Conservation (phyloP, 1,139 yeast species). For the Diutina pseudorugosa region DNA sequence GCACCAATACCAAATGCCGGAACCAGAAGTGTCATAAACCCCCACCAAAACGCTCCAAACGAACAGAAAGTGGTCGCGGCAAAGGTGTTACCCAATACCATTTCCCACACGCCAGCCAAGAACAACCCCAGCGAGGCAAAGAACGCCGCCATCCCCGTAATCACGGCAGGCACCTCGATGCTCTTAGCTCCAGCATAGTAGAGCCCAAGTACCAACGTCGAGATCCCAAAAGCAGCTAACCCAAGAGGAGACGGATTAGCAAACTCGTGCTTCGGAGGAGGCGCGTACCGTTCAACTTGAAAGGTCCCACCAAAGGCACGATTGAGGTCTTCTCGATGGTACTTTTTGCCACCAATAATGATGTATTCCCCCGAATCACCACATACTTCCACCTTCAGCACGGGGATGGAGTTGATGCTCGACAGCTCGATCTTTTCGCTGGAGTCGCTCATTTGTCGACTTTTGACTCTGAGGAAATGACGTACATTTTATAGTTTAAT, state of each 20-base stretch:
- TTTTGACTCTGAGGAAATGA: too few relatives aligned
- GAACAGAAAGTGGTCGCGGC: constrained; percentile 25
- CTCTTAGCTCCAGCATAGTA: constrained; percentile 3
- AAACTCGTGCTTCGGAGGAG: constrained; percentile 2
- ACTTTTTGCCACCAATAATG: constrained; percentile 2
- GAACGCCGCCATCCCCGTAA: constrained; percentile 1
- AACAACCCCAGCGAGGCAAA: constrained; percentile 2
- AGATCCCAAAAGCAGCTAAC: constrained; percentile 1
- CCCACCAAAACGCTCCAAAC: constrained; percentile 27
- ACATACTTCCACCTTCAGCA: neutral
- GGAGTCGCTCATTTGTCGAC: neutral
- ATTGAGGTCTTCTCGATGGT: neutral
- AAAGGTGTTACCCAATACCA: constrained; percentile 18
- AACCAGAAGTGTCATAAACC: constrained; percentile 23
- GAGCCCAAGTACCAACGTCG: neutral
- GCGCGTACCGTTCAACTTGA: neutral
- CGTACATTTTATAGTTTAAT: neutral
- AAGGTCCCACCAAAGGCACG: constrained; percentile 3
- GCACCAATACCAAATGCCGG: constrained; percentile 20
- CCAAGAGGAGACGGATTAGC: constrained; percentile 3
- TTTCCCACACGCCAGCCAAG: constrained; percentile 9
- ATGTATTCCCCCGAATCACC: neutral
- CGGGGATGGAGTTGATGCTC: neutral
- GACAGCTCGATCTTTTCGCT: neutral
- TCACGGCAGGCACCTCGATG: neutral